phyloP scores from a whole-genome alignment of 106 monocot species.

The Phalaenopsis equestris region DNA sequence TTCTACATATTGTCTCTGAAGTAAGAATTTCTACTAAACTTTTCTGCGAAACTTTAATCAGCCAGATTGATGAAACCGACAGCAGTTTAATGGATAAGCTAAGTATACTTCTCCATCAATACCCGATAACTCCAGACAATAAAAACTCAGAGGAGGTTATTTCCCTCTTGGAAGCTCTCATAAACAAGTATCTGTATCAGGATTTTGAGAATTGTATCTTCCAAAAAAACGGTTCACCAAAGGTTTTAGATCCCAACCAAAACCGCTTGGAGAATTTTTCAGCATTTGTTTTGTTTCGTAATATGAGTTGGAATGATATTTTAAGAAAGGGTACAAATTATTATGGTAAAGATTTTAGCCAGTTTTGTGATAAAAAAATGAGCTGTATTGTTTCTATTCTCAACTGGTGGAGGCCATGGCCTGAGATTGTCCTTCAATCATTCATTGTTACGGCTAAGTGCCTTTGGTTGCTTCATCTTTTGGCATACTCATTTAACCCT shows the following conservation, averaged over 20 bases:
- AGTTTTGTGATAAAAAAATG: constrained; percentile 90
- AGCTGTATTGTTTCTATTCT: constrained; percentile 8
- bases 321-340: constrained; percentile 57
- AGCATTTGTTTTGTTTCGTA: constrained; percentile 57
- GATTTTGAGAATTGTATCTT: constrained; percentile 89
- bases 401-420: background rate
- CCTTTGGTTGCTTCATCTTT: background rate
- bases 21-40: constrained; percentile 75
- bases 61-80: constrained; percentile 37
- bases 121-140: constrained; percentile 25
- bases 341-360: constrained; percentile 70
- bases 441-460: background rate
- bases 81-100: constrained; percentile 34
- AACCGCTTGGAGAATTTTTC: constrained; percentile 66
- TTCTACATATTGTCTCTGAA: constrained; percentile 84
- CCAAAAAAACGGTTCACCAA: constrained; percentile 54
- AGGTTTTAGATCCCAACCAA: constrained; percentile 40
- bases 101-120: constrained; percentile 36
- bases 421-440: background rate
- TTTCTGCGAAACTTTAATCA: constrained; percentile 67
- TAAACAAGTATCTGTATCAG: constrained; percentile 65
- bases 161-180: constrained; percentile 64
- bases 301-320: constrained; percentile 84
- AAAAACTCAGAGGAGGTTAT: constrained; percentile 34
- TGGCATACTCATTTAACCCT: background rate